phyloP scores from a whole-genome alignment of 2,329 filamentous ascomycete species.

The Boeremia lycopersici region DNA sequence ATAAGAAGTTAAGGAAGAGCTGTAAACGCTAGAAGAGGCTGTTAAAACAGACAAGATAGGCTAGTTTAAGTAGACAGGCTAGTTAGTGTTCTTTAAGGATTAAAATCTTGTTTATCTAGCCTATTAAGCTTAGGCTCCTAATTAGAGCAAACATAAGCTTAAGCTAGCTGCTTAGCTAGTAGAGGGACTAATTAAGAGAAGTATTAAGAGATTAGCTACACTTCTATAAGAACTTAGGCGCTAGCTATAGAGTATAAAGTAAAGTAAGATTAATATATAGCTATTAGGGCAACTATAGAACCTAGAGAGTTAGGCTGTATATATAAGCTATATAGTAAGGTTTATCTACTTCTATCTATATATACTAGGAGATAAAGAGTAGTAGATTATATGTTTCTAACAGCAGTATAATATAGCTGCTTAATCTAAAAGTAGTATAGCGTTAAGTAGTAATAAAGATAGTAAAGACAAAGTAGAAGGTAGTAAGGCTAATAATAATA shows the following conservation, averaged over 20 bases:
- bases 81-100: no score
- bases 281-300: constrained; percentile 17
- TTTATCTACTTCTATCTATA: constrained; percentile 19
- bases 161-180: constrained; percentile 3
- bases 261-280: background rate
- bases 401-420: background rate
- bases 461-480: background rate
- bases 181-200: constrained; percentile 6
- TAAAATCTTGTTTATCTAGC: no score
- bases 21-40: no score
- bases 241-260: constrained; percentile 13
- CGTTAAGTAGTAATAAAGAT: background rate
- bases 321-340: constrained; percentile 16
- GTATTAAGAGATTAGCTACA: constrained; percentile 8
- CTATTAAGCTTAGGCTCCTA: no score
- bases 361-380: constrained; percentile 12
- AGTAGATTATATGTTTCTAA: constrained; percentile 3
- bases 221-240: constrained; percentile 6
- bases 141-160: no score
- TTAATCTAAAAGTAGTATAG: background rate
- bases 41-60: no score
- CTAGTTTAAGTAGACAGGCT: no score
- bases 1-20: no score
- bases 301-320: constrained; percentile 16
- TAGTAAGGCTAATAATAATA: constrained; percentile 6